Evolutionary conservation across 805 yeast species (phyloP).

Genomic region (Suhomyces kilbournensis): DNA sequence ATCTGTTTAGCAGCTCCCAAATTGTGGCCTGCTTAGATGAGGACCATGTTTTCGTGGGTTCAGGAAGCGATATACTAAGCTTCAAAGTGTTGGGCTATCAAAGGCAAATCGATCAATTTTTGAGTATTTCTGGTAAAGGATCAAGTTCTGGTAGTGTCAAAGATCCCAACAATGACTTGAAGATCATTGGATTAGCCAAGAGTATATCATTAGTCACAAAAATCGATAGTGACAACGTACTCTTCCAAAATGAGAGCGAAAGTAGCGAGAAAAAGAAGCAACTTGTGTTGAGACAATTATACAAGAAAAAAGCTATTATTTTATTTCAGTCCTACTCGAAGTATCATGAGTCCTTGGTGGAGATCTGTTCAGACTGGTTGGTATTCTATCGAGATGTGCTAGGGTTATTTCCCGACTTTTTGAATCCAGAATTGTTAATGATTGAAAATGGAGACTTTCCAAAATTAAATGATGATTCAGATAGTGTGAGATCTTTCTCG

Average conservation of each 20-base stretch:
- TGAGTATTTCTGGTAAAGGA: slow-evolving; percentile 22
- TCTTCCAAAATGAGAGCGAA: slow-evolving; percentile 18
- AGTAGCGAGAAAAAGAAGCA: slow-evolving; percentile 27
- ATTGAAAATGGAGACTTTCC: slow-evolving; percentile 7
- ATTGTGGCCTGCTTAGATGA: slow-evolving; percentile 15
- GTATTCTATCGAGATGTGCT: slow-evolving; percentile 33
- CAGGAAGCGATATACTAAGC: slow-evolving; percentile 29
- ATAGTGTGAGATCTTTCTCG: slow-evolving; percentile 11
- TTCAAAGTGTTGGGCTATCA: slow-evolving; percentile 27
- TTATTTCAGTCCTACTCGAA: slow-evolving; percentile 32
- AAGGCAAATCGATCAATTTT: slow-evolving; percentile 36
- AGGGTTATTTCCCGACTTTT: slow-evolving; percentile 36
- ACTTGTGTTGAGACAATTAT: slow-evolving; percentile 33
- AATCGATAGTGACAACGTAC: slow-evolving; percentile 22
- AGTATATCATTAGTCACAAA: slow-evolving; percentile 30
- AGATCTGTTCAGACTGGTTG: slow-evolving; percentile 41
- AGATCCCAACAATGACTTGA: slow-evolving; percentile 28
- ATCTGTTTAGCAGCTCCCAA: slow-evolving; percentile 26
- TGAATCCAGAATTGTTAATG: slow-evolving; percentile 23
- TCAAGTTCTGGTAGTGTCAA: slow-evolving; percentile 11
- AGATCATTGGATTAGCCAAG: slow-evolving; percentile 31
- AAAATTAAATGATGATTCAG: slow-evolving; percentile 7
- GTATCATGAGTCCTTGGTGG: slow-evolving; percentile 39
- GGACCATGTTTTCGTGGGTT: slow-evolving; percentile 18
- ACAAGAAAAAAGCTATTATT: slow-evolving; percentile 29